These are phyloP conservation scores for Hypoxylon intermedium DNA, from an alignment of 495 filamentous ascomycete genomes.

Conservation along the genomic window DNA sequence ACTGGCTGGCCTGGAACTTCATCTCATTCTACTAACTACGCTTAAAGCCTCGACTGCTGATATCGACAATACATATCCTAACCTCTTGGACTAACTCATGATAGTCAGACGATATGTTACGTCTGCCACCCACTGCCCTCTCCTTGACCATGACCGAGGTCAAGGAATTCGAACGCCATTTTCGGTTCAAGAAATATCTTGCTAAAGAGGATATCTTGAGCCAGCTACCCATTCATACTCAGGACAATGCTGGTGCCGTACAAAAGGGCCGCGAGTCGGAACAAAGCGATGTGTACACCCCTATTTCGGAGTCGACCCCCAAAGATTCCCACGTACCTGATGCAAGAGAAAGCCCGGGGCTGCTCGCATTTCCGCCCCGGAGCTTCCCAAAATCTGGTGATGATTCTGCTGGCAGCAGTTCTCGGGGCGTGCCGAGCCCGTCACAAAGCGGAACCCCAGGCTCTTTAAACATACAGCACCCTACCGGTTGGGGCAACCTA, in stretches of 20 bases:
- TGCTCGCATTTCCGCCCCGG: conserved; percentile 22
- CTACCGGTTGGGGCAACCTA: conserved; percentile 30
- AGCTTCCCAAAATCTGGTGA: conserved; percentile 13
- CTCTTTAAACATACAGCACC: conserved; percentile 3
- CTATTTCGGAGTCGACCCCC: neutral
- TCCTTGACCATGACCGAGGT: conserved; percentile 62
- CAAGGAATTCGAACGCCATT: conserved; percentile 53
- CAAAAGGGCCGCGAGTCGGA: conserved; percentile 24
- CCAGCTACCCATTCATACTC: conserved; percentile 28
- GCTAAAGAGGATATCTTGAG: conserved; percentile 33
- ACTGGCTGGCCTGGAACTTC: too few relatives aligned
- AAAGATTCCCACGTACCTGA: conserved; percentile 5
- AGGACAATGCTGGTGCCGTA: neutral
- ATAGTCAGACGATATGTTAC: conserved; percentile 57
- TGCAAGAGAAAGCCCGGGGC: conserved; percentile 21
- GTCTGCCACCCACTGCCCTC: conserved; percentile 60
- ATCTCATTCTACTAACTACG: too few relatives aligned
- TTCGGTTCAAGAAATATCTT: conserved; percentile 48
- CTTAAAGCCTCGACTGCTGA: too few relatives aligned
- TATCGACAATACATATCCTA: too few relatives aligned
- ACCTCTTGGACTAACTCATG: too few relatives aligned
- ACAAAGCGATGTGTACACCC: conserved; percentile 7
- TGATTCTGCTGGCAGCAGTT: conserved; percentile 18
- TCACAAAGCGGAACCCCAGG: conserved; percentile 27
- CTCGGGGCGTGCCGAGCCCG: conserved; percentile 19